A percentile compares a stretch with the other conserved stretches of the same genome.
phyloP scores from a whole-genome alignment of 352 stramenopile species.

The Thraustochytrium striatum region DNA sequence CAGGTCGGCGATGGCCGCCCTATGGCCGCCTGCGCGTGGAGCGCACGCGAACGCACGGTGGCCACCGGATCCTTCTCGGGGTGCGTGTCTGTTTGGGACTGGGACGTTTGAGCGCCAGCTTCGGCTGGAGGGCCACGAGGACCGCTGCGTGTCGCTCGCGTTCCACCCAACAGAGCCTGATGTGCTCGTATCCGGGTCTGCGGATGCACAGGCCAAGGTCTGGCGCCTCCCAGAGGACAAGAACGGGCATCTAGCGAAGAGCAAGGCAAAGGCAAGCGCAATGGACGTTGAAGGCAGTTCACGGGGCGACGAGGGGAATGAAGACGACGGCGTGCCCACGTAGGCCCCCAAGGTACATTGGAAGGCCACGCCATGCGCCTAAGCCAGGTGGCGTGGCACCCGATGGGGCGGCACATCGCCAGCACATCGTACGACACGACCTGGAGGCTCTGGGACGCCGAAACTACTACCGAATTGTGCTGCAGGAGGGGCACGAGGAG shows the following conservation, averaged over 20 bases:
- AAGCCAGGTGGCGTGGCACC: conserved; percentile 84
- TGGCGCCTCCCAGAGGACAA: conserved; percentile 52
- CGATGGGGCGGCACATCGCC: conserved; percentile 78
- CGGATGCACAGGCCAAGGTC: conserved; percentile 65
- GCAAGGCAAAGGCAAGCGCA: too few relatives aligned
- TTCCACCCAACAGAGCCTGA: background rate
- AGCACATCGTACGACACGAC: conserved; percentile 94
- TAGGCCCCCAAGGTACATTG: conserved; percentile 44
- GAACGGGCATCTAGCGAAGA: too few relatives aligned
- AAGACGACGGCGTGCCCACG: too few relatives aligned
- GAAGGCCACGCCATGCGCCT: conserved; percentile 64
- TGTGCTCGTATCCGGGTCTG: conserved; percentile 65
- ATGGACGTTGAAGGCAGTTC: too few relatives aligned
- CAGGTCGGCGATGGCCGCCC: conserved; percentile 88
- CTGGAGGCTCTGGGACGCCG: conserved; percentile 95
- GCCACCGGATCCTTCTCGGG: conserved; percentile 86
- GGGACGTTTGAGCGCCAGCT: conserved; percentile 63
- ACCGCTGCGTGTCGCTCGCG: conserved; percentile 66
- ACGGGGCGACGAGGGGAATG: too few relatives aligned
- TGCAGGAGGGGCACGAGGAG: conserved; percentile 89
- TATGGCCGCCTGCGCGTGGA: conserved; percentile 61
- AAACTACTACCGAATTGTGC: conserved; percentile 80
- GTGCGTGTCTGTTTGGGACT: conserved; percentile 88
- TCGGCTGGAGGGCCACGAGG: conserved; percentile 72
- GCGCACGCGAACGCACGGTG: conserved; percentile 27